Percentiles rank a stretch among this genome's conserved stretches.
Conservation (phyloP, 371 early-diverging fungal genomes). For the Syncephalastrum sp. region DNA sequence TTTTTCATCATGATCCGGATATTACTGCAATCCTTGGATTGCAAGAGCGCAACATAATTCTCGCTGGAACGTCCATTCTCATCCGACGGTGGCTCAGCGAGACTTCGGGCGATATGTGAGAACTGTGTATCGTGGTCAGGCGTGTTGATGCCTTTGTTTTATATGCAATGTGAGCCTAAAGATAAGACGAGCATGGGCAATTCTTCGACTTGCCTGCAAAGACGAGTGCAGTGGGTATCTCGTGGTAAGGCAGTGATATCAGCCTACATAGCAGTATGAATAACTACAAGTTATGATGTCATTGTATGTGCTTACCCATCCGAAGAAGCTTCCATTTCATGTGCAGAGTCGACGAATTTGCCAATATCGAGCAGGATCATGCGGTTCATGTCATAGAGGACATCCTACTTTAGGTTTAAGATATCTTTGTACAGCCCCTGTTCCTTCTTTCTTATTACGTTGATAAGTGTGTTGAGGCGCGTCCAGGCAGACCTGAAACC, state of each 20-base stretch:
- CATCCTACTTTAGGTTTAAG: constrained; percentile 14
- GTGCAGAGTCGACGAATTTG: constrained; percentile 48
- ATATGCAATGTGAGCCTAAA: not conserved
- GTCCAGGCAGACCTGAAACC: constrained; percentile 44
- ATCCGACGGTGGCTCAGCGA: constrained; percentile 29
- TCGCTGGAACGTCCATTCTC: not conserved
- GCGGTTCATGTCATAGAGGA: constrained; percentile 55
- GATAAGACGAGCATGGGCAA: not conserved
- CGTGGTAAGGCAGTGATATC: constrained; percentile 47
- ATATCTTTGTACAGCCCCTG: constrained; percentile 7
- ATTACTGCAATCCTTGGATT: constrained; percentile 63
- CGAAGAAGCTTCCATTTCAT: constrained; percentile 22
- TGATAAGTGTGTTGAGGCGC: constrained; percentile 31
- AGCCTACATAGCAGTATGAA: constrained; percentile 6
- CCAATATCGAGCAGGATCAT: constrained; percentile 36
- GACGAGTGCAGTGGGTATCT: constrained; percentile 68
- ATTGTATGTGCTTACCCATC: constrained; percentile 9
- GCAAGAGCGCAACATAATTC: constrained; percentile 62
- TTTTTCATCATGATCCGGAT: constrained; percentile 53
- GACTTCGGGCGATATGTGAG: constrained; percentile 45
- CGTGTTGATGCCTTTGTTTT: constrained; percentile 34
- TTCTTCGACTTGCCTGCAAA: constrained; percentile 51
- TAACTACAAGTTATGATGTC: not conserved
- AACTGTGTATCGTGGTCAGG: constrained; percentile 47
- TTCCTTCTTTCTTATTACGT: constrained; percentile 26